A percentile compares a stretch with the other conserved stretches of the same genome.
Evolutionary conservation across 108 stramenopile genomes (phyloP).

Genomic region (Hondaea fermentalgiana): DNA sequence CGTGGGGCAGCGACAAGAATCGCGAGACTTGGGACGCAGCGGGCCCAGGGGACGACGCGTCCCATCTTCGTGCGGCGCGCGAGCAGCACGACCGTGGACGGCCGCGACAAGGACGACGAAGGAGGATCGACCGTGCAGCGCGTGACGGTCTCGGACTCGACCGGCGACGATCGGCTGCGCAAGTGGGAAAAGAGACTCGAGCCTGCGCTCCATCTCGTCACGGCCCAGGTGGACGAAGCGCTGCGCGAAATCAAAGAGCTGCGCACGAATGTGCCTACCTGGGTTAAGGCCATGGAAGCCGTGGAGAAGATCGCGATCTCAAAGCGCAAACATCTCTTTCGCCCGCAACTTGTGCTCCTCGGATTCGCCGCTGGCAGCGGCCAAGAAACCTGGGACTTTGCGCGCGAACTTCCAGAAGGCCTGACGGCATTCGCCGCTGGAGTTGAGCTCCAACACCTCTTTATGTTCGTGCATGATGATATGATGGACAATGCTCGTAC

Average conservation of each 20-base stretch:
- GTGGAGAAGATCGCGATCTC: not conserved
- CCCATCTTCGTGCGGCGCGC: too few relatives aligned
- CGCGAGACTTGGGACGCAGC: too few relatives aligned
- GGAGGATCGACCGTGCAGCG: too few relatives aligned
- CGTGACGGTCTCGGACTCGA: too few relatives aligned
- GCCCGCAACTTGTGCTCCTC: not conserved
- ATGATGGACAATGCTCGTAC: not conserved
- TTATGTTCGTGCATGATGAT: constrained; percentile 16
- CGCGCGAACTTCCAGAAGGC: not conserved
- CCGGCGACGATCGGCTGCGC: too few relatives aligned
- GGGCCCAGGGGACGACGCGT: too few relatives aligned
- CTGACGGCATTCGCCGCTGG: not conserved
- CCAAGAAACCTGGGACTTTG: not conserved
- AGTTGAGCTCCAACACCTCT: constrained; percentile 1
- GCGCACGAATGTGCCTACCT: not conserved
- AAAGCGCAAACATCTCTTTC: not conserved
- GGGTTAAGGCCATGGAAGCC: not conserved
- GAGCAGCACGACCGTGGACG: too few relatives aligned
- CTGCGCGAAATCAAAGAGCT: not conserved
- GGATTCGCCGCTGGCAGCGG: not conserved
- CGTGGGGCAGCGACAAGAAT: too few relatives aligned
- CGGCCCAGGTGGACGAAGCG: not conserved
- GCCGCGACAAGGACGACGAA: too few relatives aligned
- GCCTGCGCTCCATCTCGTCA: too few relatives aligned
- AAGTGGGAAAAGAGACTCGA: too few relatives aligned